A percentile compares a stretch with the other conserved stretches of the same genome.
These are phyloP conservation scores for Haplosporangium sp. DNA, from an alignment of 371 early-diverging fungal species.

Conservation along the genomic window DNA sequence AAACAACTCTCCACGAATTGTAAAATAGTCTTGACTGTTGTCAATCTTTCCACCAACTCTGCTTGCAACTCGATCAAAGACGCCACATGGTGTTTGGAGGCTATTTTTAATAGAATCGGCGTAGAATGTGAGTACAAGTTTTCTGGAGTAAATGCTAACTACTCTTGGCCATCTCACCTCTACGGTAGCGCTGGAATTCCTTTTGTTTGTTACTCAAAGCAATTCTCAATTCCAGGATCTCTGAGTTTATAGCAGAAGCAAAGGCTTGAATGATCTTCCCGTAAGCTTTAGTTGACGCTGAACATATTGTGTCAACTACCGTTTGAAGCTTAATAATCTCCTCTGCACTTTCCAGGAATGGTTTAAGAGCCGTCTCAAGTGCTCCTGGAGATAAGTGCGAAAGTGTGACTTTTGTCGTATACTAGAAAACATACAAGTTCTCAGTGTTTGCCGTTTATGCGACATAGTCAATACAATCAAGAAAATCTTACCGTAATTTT, in stretches of 20 bases:
- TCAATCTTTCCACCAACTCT: slow-evolving; percentile 4
- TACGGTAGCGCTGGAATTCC: slow-evolving; percentile 20
- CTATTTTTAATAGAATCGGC: background rate
- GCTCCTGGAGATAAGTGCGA: slow-evolving; percentile 37
- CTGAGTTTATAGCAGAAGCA: slow-evolving; percentile 26
- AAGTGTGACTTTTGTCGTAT: slow-evolving; percentile 4
- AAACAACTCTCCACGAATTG: slow-evolving; percentile 17
- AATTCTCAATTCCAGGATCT: slow-evolving; percentile 13
- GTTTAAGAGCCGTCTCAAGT: slow-evolving; percentile 16
- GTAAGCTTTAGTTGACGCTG: slow-evolving; percentile 8
- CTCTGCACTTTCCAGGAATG: slow-evolving; percentile 17
- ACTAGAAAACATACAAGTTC: background rate
- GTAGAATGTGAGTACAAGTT: too few species aligned
- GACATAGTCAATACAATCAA: too few species aligned
- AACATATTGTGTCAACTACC: slow-evolving; percentile 26
- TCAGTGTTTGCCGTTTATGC: too few species aligned
- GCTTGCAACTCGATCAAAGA: slow-evolving; percentile 35
- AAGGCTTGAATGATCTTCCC: slow-evolving; percentile 46
- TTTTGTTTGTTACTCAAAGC: slow-evolving; percentile 19
- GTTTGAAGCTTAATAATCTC: slow-evolving; percentile 17
- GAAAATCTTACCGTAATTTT: background rate
- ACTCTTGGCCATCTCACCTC: slow-evolving; percentile 12
- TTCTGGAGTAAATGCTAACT: background rate
- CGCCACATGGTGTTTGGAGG: slow-evolving; percentile 12
- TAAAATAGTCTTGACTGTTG: slow-evolving; percentile 4